phyloP scores from a whole-genome alignment of 371 early-diverging fungal genomes.

The Zychaea mexicana region DNA sequence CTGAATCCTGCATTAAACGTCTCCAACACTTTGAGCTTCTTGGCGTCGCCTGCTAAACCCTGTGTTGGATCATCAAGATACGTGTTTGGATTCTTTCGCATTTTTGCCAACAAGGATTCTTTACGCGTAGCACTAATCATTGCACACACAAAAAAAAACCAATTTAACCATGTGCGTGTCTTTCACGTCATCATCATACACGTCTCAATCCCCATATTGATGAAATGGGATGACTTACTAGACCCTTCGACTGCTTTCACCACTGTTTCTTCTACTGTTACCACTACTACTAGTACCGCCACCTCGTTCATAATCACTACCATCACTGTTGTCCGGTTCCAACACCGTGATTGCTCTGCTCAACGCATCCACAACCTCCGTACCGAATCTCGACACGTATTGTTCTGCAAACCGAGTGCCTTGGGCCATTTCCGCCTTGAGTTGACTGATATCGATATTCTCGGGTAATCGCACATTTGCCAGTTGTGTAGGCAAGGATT shows the following conservation, averaged over 20 bases:
- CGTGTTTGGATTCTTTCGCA: slow-evolving; percentile 35
- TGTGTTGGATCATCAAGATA: slow-evolving; percentile 21
- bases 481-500: slow-evolving; percentile 8
- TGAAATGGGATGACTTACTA: no score
- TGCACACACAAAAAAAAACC: slow-evolving; percentile 15
- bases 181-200: no score
- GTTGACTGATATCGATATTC: slow-evolving; percentile 41
- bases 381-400: slow-evolving; percentile 46
- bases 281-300: slow-evolving; percentile 4
- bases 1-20: slow-evolving; percentile 30
- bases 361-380: slow-evolving; percentile 40
- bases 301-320: neutral
- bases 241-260: slow-evolving; percentile 7
- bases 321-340: slow-evolving; percentile 23
- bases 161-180: slow-evolving; percentile 6
- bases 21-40: slow-evolving; percentile 14
- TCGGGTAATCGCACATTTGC: slow-evolving; percentile 36
- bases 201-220: no score
- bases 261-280: neutral
- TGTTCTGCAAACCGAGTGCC: slow-evolving; percentile 53
- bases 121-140: slow-evolving; percentile 40
- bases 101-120: slow-evolving; percentile 42
- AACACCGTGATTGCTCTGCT: slow-evolving; percentile 41
- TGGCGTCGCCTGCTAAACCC: neutral
- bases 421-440: slow-evolving; percentile 34